phyloP scores from a whole-genome alignment of 2,329 filamentous ascomycete species.

The Sclerotiophoma versabilis region DNA sequence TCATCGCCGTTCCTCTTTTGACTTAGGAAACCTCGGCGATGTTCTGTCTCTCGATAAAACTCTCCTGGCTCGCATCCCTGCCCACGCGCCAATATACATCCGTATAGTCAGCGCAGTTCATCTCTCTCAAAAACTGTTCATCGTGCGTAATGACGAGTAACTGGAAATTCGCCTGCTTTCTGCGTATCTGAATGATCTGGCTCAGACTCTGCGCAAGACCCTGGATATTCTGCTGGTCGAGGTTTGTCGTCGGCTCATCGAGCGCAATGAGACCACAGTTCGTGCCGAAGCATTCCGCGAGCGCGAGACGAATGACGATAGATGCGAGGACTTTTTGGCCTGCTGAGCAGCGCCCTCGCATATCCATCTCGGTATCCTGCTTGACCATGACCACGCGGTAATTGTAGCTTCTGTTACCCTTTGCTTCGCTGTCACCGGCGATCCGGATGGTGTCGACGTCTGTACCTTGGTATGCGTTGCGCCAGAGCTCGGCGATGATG shows the following conservation, averaged over 20 bases:
- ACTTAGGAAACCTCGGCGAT: conserved; percentile 47
- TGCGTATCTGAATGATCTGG: conserved; percentile 82
- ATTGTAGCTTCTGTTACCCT: conserved; percentile 86
- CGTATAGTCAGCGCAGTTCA: conserved; percentile 92
- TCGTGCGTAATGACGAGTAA: conserved; percentile 99
- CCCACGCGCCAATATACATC: conserved; percentile 91
- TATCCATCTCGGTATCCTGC: conserved; percentile 97
- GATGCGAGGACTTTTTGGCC: conserved; percentile 95
- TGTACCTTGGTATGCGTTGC: conserved; percentile 93
- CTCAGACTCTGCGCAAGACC: conserved; percentile 85
- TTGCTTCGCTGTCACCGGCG: conserved; percentile 83
- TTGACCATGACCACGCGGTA: conserved; percentile 98
- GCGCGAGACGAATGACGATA: conserved; percentile 95
- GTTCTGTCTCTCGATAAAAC: conserved; percentile 73
- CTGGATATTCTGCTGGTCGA: conserved; percentile 93
- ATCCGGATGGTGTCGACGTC: conserved; percentile 98
- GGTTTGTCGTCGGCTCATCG: conserved; percentile 96
- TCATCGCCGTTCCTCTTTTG: too few species aligned
- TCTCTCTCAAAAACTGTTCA: conserved; percentile 90
- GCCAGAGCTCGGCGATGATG: conserved; percentile 96
- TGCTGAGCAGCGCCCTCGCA: conserved; percentile 95
- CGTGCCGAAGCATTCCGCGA: conserved; percentile 94
- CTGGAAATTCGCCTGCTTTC: conserved; percentile 93
- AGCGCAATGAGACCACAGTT: conserved; percentile 96
- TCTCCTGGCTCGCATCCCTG: conserved; percentile 85